phyloP scores from a whole-genome alignment of 2,329 filamentous ascomycete genomes.

The Mollisia scopiformis region DNA sequence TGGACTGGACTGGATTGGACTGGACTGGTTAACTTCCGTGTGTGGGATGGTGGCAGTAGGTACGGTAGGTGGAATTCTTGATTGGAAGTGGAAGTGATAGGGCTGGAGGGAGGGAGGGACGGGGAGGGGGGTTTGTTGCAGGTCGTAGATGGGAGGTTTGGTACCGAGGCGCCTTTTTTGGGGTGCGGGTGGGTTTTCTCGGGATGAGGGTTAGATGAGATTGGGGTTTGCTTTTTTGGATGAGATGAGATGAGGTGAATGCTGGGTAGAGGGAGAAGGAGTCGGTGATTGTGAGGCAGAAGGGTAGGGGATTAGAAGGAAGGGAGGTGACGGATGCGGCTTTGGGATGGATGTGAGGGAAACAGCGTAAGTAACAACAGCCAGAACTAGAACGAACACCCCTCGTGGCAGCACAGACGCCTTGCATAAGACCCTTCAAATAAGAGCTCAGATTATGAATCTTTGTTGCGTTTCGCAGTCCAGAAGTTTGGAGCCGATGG shows the following conservation, averaged over 20 bases:
- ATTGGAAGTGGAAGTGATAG: not conserved
- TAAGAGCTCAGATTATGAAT: too few species aligned
- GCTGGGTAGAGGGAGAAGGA: not conserved
- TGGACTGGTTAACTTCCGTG: not conserved
- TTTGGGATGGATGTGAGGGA: too few species aligned
- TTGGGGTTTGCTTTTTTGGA: too few species aligned
- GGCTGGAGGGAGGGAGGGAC: not conserved
- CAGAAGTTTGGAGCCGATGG: not conserved
- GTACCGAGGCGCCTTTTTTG: not conserved
- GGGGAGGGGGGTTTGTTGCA: not conserved
- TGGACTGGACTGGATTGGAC: not conserved
- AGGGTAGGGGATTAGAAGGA: not conserved
- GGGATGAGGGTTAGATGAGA: not conserved
- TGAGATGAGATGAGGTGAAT: too few species aligned
- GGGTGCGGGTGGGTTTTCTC: not conserved
- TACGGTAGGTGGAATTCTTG: too few species aligned
- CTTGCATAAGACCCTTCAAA: too few species aligned
- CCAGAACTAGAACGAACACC: too few species aligned
- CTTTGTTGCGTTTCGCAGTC: not conserved
- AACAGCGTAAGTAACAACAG: too few species aligned
- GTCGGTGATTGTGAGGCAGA: not conserved
- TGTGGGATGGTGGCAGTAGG: not conserved
- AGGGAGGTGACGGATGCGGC: too few species aligned
- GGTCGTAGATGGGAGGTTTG: not conserved
- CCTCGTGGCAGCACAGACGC: too few species aligned